phyloP scores from a whole-genome alignment of 1,284 basidiomycete species.

The Apiotrichum gamsii region DNA sequence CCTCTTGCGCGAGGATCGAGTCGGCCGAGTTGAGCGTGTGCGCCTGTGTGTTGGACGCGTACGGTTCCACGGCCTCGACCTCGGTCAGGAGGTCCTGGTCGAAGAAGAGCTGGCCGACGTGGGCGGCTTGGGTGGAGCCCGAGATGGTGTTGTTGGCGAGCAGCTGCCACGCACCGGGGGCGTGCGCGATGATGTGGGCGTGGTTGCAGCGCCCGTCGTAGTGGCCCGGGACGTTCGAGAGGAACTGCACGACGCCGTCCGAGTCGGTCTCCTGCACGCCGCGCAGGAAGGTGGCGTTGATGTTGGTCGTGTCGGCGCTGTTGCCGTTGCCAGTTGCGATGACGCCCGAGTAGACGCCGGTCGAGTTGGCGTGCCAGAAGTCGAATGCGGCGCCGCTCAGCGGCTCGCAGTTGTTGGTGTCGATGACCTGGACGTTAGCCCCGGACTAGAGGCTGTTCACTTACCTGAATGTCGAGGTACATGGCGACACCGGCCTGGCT shows the following conservation, averaged over 20 bases:
- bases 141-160: conserved; percentile 39
- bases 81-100: conserved; percentile 46
- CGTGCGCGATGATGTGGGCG: conserved; percentile 22
- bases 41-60: conserved; percentile 36
- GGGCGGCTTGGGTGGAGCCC: conserved; percentile 33
- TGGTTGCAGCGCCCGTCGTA: conserved; percentile 36
- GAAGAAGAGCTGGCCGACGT: conserved; percentile 51
- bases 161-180: conserved; percentile 8
- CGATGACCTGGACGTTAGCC: conserved; percentile 54
- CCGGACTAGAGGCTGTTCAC: no score
- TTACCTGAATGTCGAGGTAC: conserved; percentile 21
- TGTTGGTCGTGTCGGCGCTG: conserved; percentile 42
- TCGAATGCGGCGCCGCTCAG: conserved; percentile 63
- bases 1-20: conserved; percentile 13
- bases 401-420: conserved; percentile 65
- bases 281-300: conserved; percentile 54
- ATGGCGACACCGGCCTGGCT: conserved; percentile 53
- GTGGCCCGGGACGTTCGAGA: conserved; percentile 64
- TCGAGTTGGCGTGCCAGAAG: conserved; percentile 57
- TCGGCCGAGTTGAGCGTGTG: conserved; percentile 14
- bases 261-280: conserved; percentile 62
- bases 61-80: conserved; percentile 44
- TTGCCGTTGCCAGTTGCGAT: conserved; percentile 38
- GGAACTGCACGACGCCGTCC: conserved; percentile 62
- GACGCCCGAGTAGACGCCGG: conserved; percentile 50